Evolutionary conservation across 2,329 filamentous ascomycete genomes (phyloP).

Genomic region (Penicillium sp.): DNA sequence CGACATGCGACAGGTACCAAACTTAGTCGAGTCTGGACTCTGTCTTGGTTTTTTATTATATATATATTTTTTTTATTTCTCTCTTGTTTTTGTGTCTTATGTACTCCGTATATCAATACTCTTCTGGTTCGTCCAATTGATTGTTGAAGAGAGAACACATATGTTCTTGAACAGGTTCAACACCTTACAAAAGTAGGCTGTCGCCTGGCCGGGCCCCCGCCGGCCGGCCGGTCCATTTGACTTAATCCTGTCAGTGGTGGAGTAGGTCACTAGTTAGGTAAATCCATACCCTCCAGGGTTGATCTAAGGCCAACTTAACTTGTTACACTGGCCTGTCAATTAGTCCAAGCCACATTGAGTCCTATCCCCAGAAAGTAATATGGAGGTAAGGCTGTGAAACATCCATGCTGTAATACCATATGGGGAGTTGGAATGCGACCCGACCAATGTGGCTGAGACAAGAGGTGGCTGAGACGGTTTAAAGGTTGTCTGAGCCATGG

Average conservation of each 20-base stretch:
- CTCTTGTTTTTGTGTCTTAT: not conserved
- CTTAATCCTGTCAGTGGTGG: not conserved
- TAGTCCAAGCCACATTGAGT: not conserved
- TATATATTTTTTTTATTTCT: not conserved
- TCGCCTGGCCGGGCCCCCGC: not conserved
- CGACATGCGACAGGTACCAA: constrained; percentile 10
- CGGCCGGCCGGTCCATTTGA: not conserved
- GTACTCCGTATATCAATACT: not conserved
- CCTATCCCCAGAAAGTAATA: not conserved
- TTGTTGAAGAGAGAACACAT: not conserved
- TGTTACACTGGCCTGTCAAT: not conserved
- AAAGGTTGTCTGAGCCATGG: not conserved
- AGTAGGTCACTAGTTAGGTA: not conserved
- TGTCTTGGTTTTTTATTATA: not conserved
- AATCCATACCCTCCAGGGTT: not conserved
- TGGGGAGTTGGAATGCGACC: not conserved
- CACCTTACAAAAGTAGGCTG: not conserved
- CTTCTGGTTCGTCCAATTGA: not conserved
- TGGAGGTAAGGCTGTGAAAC: constrained; percentile 2
- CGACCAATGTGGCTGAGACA: not conserved
- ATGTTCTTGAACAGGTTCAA: not conserved
- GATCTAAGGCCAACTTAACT: not conserved
- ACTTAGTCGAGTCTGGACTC: constrained; percentile 8
- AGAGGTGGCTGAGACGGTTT: not conserved
- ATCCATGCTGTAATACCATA: not conserved